These are phyloP conservation scores for Phallus indusiatus DNA, from an alignment of 768 basidiomycete species.

Conservation along the genomic window DNA sequence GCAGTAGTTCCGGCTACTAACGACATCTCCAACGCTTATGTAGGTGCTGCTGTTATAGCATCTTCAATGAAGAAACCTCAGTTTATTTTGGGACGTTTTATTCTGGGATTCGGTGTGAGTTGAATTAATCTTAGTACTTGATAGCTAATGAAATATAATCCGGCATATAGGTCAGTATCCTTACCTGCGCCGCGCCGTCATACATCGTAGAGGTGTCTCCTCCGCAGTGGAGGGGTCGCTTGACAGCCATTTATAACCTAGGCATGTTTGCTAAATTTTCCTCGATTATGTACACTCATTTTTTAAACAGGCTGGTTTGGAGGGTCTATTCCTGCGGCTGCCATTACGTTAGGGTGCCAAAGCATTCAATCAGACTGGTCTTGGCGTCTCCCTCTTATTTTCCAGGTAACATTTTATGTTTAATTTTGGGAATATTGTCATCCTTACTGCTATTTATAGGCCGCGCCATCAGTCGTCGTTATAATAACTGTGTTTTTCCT, in stretches of 20 bases:
- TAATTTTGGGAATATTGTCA: background rate
- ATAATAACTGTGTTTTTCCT: conserved; percentile 23
- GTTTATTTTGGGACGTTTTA: conserved; percentile 34
- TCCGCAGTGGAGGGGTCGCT: conserved; percentile 45
- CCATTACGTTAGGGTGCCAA: conserved; percentile 16
- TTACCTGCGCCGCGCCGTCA: conserved; percentile 24
- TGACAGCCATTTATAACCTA: conserved; percentile 38
- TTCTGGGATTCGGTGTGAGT: conserved; percentile 44
- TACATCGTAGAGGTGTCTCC: conserved; percentile 54
- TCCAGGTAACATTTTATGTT: conserved; percentile 25
- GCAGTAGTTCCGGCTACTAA: background rate
- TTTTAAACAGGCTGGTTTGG: conserved; percentile 9
- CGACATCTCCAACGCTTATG: conserved; percentile 9
- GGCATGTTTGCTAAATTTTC: conserved; percentile 9
- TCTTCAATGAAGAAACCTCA: conserved; percentile 34
- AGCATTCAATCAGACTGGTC: conserved; percentile 32
- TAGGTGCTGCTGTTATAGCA: conserved; percentile 38
- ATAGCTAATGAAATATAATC: background rate
- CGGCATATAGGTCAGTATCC: conserved; percentile 11
- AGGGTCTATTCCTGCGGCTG: conserved; percentile 14
- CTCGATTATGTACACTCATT: background rate
- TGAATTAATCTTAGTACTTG: background rate
- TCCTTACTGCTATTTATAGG: conserved; percentile 8
- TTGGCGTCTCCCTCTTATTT: conserved; percentile 44
- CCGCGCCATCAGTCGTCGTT: conserved; percentile 33